These are phyloP conservation scores for Oidiodendron maius DNA, from an alignment of 495 filamentous ascomycete genomes.

Conservation along the genomic window DNA sequence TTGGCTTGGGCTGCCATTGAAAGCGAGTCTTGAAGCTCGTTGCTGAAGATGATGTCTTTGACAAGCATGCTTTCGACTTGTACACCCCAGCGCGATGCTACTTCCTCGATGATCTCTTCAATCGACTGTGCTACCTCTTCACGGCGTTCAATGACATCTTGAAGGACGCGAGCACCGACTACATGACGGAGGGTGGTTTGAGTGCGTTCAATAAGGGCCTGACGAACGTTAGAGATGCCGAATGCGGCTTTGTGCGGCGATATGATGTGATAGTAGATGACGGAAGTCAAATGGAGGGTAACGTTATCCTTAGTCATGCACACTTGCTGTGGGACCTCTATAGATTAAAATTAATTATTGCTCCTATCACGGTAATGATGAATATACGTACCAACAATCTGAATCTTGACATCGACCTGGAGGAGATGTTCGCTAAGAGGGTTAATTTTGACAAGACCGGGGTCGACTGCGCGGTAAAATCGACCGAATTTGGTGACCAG, in stretches of 20 bases:
- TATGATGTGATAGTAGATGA: slow-evolving; percentile 98
- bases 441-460: slow-evolving; percentile 96
- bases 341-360: slow-evolving; percentile 12
- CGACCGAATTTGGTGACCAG: slow-evolving; percentile 93
- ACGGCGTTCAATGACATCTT: slow-evolving; percentile 98
- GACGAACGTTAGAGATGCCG: slow-evolving; percentile 88
- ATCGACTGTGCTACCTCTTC: slow-evolving; percentile 95
- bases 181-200: slow-evolving; percentile 98
- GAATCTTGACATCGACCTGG: slow-evolving; percentile 97
- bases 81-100: slow-evolving; percentile 90
- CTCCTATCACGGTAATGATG: too few species aligned
- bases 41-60: slow-evolving; percentile 98
- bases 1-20: slow-evolving; percentile 99
- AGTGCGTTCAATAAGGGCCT: slow-evolving; percentile 93
- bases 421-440: slow-evolving; percentile 86
- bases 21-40: slow-evolving; percentile 90
- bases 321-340: slow-evolving; percentile 89
- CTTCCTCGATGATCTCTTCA: slow-evolving; percentile 95
- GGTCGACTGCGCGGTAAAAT: slow-evolving; percentile 95
- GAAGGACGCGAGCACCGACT: slow-evolving; percentile 89
- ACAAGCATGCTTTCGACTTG: slow-evolving; percentile 97
- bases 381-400: slow-evolving; percentile 68
- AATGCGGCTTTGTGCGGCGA: slow-evolving; percentile 97
- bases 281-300: slow-evolving; percentile 83
- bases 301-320: slow-evolving; percentile 99